phyloP scores from a whole-genome alignment of 768 basidiomycete species.

The Leccinellum rugosiceps region DNA sequence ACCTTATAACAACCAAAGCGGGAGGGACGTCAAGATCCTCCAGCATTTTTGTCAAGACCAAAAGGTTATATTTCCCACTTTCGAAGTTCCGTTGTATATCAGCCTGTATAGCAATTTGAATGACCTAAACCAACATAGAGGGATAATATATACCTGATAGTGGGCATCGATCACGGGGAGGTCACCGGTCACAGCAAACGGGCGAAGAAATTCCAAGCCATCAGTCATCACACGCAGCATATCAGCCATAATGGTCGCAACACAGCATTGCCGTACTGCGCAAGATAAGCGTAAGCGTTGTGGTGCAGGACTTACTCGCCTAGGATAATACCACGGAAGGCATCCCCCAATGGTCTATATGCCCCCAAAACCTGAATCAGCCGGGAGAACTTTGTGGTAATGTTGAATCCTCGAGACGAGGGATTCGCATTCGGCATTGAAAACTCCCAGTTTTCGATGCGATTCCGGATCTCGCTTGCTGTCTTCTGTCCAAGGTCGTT shows the following conservation, averaged over 20 bases:
- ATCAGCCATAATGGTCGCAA: constrained; percentile 58
- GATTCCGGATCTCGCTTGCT: constrained; percentile 29
- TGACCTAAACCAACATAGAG: background rate
- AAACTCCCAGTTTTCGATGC: constrained; percentile 61
- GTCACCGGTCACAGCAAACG: constrained; percentile 44
- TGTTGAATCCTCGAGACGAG: constrained; percentile 58
- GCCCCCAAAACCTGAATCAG: constrained; percentile 58
- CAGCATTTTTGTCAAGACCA: constrained; percentile 55
- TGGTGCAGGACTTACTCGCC: constrained; percentile 39
- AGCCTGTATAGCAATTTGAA: constrained; percentile 33
- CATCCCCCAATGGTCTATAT: constrained; percentile 49
- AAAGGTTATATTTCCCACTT: constrained; percentile 57
- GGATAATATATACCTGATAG: constrained; percentile 31
- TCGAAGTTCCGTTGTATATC: constrained; percentile 49
- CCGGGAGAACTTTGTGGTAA: constrained; percentile 63
- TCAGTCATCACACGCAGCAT: constrained; percentile 54
- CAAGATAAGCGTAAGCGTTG: constrained; percentile 37
- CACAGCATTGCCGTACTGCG: constrained; percentile 50
- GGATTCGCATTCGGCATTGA: constrained; percentile 60
- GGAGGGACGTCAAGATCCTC: constrained; percentile 62
- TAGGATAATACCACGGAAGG: constrained; percentile 66
- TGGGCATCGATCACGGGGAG: constrained; percentile 30
- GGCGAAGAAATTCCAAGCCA: constrained; percentile 52
- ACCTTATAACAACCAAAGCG: constrained; percentile 63
- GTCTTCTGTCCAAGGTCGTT: constrained; percentile 29